Evolutionary conservation across 1,284 basidiomycete species (phyloP).

Genomic region (Schizophyllum commune): DNA sequence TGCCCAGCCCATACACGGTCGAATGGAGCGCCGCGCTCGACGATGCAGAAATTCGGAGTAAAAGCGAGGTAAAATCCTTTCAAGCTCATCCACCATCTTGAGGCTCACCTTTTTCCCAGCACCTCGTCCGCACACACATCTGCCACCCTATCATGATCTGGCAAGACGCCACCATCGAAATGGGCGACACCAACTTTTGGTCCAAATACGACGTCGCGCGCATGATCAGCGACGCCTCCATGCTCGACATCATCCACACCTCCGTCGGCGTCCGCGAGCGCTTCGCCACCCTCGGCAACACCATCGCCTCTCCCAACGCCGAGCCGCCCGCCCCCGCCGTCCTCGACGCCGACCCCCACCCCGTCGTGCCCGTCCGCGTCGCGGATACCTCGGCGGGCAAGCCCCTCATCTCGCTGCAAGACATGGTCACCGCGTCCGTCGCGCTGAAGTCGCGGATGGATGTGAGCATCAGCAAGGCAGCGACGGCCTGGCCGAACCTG

Average conservation of each 20-base stretch:
- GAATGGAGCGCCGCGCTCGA: constrained; percentile 65
- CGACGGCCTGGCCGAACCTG: not conserved
- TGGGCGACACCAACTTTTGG: constrained; percentile 62
- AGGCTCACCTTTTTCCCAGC: not conserved
- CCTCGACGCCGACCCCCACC: constrained; percentile 3
- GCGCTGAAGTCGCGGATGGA: constrained; percentile 61
- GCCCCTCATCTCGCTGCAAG: constrained; percentile 52
- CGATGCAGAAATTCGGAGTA: constrained; percentile 60
- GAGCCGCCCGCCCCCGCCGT: constrained; percentile 3
- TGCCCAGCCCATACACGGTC: constrained; percentile 49
- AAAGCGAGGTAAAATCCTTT: constrained; percentile 44
- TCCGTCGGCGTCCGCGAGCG: constrained; percentile 32
- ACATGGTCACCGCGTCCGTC: constrained; percentile 63
- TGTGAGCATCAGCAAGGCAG: constrained; percentile 41
- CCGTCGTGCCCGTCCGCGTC: constrained; percentile 19
- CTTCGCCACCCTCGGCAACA: constrained; percentile 14
- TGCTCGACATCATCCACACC: constrained; percentile 59
- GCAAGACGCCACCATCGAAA: constrained; percentile 55
- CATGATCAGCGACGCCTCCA: constrained; percentile 64
- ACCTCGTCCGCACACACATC: constrained; percentile 59
- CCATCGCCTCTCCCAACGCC: constrained; percentile 2
- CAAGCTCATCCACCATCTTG: not conserved
- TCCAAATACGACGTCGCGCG: constrained; percentile 53
- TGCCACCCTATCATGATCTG: constrained; percentile 70
- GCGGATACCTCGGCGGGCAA: constrained; percentile 28